Conservation (phyloP, 176 grass and related monocot genomes). For the Aegilops bicornis region DNA sequence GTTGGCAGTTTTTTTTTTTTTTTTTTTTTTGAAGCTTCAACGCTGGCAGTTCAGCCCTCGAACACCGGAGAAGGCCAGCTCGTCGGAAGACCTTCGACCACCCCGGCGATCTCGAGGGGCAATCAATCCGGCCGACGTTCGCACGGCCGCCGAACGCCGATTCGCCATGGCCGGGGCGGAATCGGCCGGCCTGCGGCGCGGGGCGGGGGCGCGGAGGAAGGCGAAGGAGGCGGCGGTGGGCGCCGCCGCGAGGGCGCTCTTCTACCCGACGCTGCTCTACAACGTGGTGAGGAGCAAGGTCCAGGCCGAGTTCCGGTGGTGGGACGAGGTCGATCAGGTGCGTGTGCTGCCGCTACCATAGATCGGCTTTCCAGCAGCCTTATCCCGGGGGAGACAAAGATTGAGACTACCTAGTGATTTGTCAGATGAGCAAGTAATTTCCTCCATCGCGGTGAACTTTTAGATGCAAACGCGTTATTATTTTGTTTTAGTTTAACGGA, state of each 20-base stretch:
- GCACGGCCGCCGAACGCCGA: too few relatives aligned
- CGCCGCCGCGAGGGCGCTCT: slow-evolving; percentile 67
- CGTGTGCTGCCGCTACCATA: not conserved
- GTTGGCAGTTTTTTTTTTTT: too few relatives aligned
- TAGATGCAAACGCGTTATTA: not conserved
- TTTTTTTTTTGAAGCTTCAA: too few relatives aligned
- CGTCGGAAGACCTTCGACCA: not conserved
- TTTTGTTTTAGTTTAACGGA: not conserved
- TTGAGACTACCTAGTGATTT: not conserved
- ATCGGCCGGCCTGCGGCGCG: not conserved
- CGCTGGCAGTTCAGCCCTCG: too few relatives aligned
- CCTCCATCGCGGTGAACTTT: not conserved
- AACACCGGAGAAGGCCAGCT: not conserved
- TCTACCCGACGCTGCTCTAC: slow-evolving; percentile 87
- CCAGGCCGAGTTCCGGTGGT: slow-evolving; percentile 91
- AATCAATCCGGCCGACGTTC: not conserved
- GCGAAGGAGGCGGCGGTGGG: slow-evolving; percentile 67
- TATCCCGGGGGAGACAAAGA: not conserved
- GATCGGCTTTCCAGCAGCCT: not conserved
- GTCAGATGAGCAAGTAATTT: not conserved
- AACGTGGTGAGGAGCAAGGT: slow-evolving; percentile 85
- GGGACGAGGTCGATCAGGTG: slow-evolving; percentile 92
- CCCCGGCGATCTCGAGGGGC: not conserved
- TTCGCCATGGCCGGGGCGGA: slow-evolving; percentile 19
- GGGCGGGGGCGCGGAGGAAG: slow-evolving; percentile 36